Evolutionary conservation across 129 eudicot species (phyloP).

Genomic region (Centella asiatica): DNA sequence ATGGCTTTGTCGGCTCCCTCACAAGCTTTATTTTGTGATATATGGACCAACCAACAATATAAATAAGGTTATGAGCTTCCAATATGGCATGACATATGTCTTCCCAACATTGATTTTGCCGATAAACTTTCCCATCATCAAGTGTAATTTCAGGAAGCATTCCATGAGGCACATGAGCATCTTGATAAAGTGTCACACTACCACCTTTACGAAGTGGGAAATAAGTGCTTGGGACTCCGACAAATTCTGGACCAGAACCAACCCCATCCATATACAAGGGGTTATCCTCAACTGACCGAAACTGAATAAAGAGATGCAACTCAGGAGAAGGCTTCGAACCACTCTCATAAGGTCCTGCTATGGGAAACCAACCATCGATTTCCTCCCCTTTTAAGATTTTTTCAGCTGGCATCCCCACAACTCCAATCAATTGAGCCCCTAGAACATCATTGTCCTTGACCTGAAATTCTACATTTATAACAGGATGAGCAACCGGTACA

Average conservation of each 20-base stretch:
- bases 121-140: constrained; percentile 12
- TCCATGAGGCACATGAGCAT: constrained; percentile 16
- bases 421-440: constrained; percentile 18
- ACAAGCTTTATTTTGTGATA: constrained; percentile 19
- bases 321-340: constrained; percentile 12
- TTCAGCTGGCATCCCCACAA: constrained; percentile 8
- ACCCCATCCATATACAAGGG: constrained; percentile 10
- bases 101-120: constrained; percentile 19
- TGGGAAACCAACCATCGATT: constrained; percentile 20
- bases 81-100: constrained; percentile 18
- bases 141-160: constrained; percentile 19
- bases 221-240: constrained; percentile 17
- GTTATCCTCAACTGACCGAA: constrained; percentile 14
- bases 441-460: constrained; percentile 23
- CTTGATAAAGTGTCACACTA: constrained; percentile 16
- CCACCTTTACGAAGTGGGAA: constrained; percentile 18
- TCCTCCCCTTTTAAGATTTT: background rate
- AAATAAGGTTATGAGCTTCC: constrained; percentile 20
- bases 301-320: constrained; percentile 10
- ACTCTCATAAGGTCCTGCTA: constrained; percentile 10
- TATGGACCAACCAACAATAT: constrained; percentile 21
- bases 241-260: constrained; percentile 14
- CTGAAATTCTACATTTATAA: constrained; percentile 13
- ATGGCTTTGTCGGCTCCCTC: constrained; percentile 20
- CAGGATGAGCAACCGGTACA: constrained; percentile 22